Percentiles rank a stretch among this genome's conserved stretches.
These are phyloP conservation scores for Teratosphaeria gauchensis DNA, from an alignment of 2,329 filamentous ascomycete species.

Conservation along the genomic window DNA sequence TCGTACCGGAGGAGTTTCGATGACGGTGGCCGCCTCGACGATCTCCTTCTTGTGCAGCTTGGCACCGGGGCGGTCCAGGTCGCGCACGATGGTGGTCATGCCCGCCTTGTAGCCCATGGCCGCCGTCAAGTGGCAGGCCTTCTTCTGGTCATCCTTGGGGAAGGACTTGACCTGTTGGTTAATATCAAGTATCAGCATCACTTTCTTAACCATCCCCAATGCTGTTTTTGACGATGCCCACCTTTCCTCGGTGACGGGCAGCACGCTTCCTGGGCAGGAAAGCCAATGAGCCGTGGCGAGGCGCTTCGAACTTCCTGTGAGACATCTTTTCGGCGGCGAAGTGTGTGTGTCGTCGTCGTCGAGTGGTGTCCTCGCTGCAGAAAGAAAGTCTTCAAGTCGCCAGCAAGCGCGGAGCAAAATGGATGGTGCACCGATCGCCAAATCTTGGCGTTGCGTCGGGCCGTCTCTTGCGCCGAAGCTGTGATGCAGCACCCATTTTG, in stretches of 20 bases:
- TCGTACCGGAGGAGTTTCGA: constrained; percentile 83
- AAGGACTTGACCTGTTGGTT: constrained; percentile 52
- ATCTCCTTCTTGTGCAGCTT: constrained; percentile 99
- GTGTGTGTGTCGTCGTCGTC: not conserved
- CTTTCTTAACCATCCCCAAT: not conserved
- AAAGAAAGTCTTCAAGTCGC: not conserved
- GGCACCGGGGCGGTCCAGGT: constrained; percentile 96
- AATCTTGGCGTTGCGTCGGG: not conserved
- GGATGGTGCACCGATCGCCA: not conserved
- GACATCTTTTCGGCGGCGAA: constrained; percentile 5
- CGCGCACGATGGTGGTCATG: constrained; percentile 99
- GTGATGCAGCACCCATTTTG: not conserved
- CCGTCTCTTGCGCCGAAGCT: not conserved
- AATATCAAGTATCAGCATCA: constrained; percentile 1
- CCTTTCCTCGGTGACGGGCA: constrained; percentile 89
- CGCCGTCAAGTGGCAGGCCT: constrained; percentile 97
- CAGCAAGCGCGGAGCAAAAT: not conserved
- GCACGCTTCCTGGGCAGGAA: constrained; percentile 61
- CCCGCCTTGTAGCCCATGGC: constrained; percentile 99
- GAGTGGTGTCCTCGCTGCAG: not conserved
- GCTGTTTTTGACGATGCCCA: constrained; percentile 28
- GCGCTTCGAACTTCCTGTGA: constrained; percentile 70
- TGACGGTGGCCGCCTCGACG: constrained; percentile 77
- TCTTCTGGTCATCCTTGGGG: constrained; percentile 99
- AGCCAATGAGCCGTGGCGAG: constrained; percentile 72